Evolutionary conservation across 2,329 filamentous ascomycete genomes (phyloP).

Genomic region (Ascocoryne sarcoides): DNA sequence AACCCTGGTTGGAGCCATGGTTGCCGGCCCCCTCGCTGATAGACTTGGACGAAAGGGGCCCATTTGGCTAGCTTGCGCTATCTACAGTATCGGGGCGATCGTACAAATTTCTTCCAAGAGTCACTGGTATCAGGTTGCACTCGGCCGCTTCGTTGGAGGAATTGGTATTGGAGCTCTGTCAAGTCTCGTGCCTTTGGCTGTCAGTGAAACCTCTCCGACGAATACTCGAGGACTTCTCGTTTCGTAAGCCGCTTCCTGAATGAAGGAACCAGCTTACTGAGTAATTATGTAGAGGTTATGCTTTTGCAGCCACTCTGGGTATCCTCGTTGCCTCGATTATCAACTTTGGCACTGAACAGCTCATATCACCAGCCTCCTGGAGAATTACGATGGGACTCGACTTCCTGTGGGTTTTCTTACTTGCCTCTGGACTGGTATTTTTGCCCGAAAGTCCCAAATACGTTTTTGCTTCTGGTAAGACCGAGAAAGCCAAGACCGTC

Average conservation of each 20-base stretch:
- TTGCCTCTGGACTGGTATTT: slow-evolving; percentile 43
- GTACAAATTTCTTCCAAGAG: slow-evolving; percentile 53
- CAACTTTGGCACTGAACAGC: slow-evolving; percentile 39
- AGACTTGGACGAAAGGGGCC: slow-evolving; percentile 50
- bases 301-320: slow-evolving; percentile 65
- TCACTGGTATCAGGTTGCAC: slow-evolving; percentile 54
- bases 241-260: slow-evolving; percentile 23
- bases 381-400: slow-evolving; percentile 52
- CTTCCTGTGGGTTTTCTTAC: slow-evolving; percentile 42
- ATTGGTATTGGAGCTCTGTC: slow-evolving; percentile 60
- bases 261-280: neutral
- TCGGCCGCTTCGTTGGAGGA: slow-evolving; percentile 57
- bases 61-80: slow-evolving; percentile 42
- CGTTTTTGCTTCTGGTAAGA: slow-evolving; percentile 8
- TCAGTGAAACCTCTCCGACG: slow-evolving; percentile 53
- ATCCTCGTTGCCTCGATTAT: slow-evolving; percentile 50
- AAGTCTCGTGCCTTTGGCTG: slow-evolving; percentile 58
- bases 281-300: slow-evolving; percentile 39
- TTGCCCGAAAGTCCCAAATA: slow-evolving; percentile 51
- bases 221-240: slow-evolving; percentile 57
- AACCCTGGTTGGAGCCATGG: slow-evolving; percentile 70
- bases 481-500: neutral
- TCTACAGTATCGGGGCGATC: slow-evolving; percentile 57
- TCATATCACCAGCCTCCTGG: slow-evolving; percentile 42
- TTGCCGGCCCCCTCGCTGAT: slow-evolving; percentile 64